Evolutionary conservation across 306 rosid genomes (phyloP).

Genomic region (Cicer arietinum): DNA sequence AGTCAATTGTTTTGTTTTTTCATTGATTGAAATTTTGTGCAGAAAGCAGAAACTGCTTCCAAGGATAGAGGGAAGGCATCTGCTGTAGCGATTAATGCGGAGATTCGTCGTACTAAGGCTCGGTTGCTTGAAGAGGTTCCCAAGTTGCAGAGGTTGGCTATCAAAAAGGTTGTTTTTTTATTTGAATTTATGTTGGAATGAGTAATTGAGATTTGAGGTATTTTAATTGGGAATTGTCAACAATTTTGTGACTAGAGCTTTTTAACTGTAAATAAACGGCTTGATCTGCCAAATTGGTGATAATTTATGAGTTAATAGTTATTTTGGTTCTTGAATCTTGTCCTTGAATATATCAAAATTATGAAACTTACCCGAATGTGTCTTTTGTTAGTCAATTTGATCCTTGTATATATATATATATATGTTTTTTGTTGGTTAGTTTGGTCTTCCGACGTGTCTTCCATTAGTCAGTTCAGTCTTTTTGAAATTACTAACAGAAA

Average conservation of each 20-base stretch:
- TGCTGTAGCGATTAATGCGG: conserved; percentile 92
- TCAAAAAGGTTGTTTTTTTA: conserved; percentile 69
- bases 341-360: too few species aligned
- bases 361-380: too few species aligned
- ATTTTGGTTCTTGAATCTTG: too few species aligned
- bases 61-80: conserved; percentile 90
- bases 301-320: background rate
- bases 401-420: too few species aligned
- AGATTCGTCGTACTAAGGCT: conserved; percentile 96
- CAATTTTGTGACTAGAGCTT: conserved; percentile 12
- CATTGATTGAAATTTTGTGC: conserved; percentile 37
- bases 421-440: too few species aligned
- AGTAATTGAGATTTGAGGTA: background rate
- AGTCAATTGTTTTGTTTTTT: background rate
- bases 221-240: conserved; percentile 26
- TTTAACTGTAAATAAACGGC: background rate
- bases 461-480: too few species aligned
- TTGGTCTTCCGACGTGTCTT: too few species aligned
- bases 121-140: conserved; percentile 93
- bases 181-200: background rate
- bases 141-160: conserved; percentile 89
- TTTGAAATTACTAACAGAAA: too few species aligned
- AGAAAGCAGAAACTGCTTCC: conserved; percentile 94
- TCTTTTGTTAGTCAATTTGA: too few species aligned
- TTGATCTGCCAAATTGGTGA: conserved; percentile 23